Evolutionary conservation across 2,329 filamentous ascomycete species (phyloP), one percentile per base, ranked within the genome.

Genomic region (Simplicillium aogashimaense): DNA sequence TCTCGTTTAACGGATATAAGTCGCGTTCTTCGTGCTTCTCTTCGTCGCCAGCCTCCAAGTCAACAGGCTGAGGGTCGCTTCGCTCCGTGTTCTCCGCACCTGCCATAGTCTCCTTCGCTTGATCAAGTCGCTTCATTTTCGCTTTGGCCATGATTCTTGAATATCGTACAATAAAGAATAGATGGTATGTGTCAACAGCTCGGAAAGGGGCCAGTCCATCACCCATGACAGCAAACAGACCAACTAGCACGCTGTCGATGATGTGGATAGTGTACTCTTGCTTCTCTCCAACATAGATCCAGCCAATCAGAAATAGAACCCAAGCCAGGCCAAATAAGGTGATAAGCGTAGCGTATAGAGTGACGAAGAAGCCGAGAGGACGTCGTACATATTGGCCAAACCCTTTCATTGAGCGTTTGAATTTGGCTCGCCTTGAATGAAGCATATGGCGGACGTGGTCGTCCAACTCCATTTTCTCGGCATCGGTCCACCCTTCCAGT

Each of bases 271-370:
- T 59, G 46, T 85, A 90, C 3, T 76, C 64, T 55, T 90, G 83
- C 50, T 72, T 69, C 25, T 77, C 75, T 15, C 83, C 85, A 15
- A 90, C 81, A 47, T 87, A 88, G 54, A 92, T 86, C 86, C 86
- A 94, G 36, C 81, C 85, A 55, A 94, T 94, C 40, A 94, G 66
- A 61, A 90, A 92, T n/a, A 94, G 72, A 2, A 94, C 86, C 87
- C 86, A 94, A 0, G 84, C 84, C 11, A 90, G 69, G 53, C 86
- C 86, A 50, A 94, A 94, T 0, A 89, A 67, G 0, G 86, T 92
- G 50, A 94, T 89, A 15, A 90, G 68, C 1, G 75, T 80, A 8
- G 86, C 86, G 58, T 94, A 94, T 4, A 94, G 63, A 0, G 86
- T 92, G 43, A 94, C 83, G 40, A 89, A 72, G 54, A 92, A 86